Conservation (phyloP, 768 basidiomycete genomes). For the Amanita inopinata region DNA sequence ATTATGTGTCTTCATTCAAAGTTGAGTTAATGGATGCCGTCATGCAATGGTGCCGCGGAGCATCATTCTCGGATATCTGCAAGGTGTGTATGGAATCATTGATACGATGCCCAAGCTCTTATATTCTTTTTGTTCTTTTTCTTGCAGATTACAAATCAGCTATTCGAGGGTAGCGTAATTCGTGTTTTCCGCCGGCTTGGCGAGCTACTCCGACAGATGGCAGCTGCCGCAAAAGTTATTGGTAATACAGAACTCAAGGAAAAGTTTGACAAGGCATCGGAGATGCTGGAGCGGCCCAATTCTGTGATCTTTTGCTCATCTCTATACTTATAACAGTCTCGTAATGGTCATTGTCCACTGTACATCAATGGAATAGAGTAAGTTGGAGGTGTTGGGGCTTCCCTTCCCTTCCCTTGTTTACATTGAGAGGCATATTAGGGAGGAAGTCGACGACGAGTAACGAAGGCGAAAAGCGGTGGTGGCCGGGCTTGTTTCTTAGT, state of each 20-base stretch:
- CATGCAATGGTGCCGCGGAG: constrained; percentile 96
- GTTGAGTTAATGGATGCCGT: constrained; percentile 99
- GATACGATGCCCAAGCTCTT: not conserved
- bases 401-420: too few relatives aligned
- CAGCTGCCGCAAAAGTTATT: constrained; percentile 89
- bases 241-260: constrained; percentile 90
- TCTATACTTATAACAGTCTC: constrained; percentile 71
- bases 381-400: too few relatives aligned
- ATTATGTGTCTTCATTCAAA: constrained; percentile 95
- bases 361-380: too few relatives aligned
- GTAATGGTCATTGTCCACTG: too few relatives aligned
- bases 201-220: constrained; percentile 94
- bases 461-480: too few relatives aligned
- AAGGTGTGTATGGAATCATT: constrained; percentile 47
- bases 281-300: constrained; percentile 90
- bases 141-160: constrained; percentile 78
- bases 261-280: constrained; percentile 86
- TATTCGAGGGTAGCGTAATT: constrained; percentile 92
- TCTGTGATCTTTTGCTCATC: constrained; percentile 90
- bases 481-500: too few relatives aligned
- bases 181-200: constrained; percentile 92
- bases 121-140: not conserved
- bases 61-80: constrained; percentile 92
- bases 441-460: too few relatives aligned
- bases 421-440: too few relatives aligned